Percentiles rank a stretch among this genome's conserved stretches.
These are phyloP conservation scores for Neonectria neomacrospora DNA, from an alignment of 2,329 filamentous ascomycete genomes.

Conservation along the genomic window DNA sequence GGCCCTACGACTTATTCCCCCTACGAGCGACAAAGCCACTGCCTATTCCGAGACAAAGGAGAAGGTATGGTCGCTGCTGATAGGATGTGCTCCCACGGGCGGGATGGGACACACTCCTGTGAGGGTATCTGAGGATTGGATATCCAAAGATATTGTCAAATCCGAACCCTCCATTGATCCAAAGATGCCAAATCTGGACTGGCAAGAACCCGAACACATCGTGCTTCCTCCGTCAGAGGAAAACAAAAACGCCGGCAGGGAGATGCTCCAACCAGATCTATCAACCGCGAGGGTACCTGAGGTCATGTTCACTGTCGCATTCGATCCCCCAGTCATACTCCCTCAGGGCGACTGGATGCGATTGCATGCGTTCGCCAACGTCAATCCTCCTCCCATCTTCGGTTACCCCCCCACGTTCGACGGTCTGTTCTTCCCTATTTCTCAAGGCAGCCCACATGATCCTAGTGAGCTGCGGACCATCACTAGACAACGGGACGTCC, in stretches of 20 bases:
- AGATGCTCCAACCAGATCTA: conserved; percentile 60
- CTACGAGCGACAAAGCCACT: conserved; percentile 50
- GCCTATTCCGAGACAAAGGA: conserved; percentile 54
- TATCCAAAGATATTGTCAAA: conserved; percentile 74
- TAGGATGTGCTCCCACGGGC: conserved; percentile 69
- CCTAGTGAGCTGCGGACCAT: conserved; percentile 69
- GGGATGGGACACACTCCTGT: conserved; percentile 66
- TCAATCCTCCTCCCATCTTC: conserved; percentile 52
- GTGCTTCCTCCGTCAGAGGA: conserved; percentile 62
- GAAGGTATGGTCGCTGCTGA: conserved; percentile 72
- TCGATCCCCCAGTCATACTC: conserved; percentile 79
- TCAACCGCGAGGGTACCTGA: conserved; percentile 69
- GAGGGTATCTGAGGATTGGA: conserved; percentile 79
- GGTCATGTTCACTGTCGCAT: conserved; percentile 78
- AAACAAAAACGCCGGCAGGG: conserved; percentile 62
- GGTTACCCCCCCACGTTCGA: conserved; percentile 64
- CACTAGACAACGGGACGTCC: conserved; percentile 58
- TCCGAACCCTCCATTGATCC: conserved; percentile 55
- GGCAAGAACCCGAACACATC: conserved; percentile 77
- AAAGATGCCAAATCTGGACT: conserved; percentile 67
- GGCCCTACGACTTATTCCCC: conserved; percentile 63
- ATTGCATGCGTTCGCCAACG: conserved; percentile 68
- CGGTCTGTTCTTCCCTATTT: conserved; percentile 66
- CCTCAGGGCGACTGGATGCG: conserved; percentile 72
- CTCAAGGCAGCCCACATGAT: conserved; percentile 61